Conservation (phyloP, 768 basidiomycete species). For the Auricularia cornea region DNA sequence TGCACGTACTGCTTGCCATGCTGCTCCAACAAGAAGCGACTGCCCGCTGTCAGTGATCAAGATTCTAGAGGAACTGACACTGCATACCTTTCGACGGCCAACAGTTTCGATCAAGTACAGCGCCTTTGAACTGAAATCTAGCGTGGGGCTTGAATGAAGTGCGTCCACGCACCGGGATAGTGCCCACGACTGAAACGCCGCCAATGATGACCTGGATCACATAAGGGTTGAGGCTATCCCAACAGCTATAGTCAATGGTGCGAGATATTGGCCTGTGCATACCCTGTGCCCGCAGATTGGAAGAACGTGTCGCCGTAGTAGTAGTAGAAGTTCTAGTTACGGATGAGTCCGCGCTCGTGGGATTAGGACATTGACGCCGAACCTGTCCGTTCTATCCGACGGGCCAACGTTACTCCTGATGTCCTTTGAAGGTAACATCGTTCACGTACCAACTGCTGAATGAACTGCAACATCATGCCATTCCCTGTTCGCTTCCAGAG, state of each 20-base stretch:
- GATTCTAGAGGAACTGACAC: too few species aligned
- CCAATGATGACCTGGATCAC: conserved; percentile 70
- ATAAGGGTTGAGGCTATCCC: conserved; percentile 49
- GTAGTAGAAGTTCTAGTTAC: conserved; percentile 76
- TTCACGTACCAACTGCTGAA: conserved; percentile 47
- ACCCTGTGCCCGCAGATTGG: conserved; percentile 60
- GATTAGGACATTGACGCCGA: too few species aligned
- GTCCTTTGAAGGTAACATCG: background rate
- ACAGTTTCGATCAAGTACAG: conserved; percentile 61
- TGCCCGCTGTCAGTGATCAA: too few species aligned
- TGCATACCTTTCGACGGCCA: conserved; percentile 50
- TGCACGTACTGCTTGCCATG: conserved; percentile 37
- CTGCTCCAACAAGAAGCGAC: conserved; percentile 59
- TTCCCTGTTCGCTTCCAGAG: conserved; percentile 69
- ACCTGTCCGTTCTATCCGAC: background rate
- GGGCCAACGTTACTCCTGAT: background rate
- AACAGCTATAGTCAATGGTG: background rate
- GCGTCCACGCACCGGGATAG: conserved; percentile 38
- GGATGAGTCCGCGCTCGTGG: too few species aligned
- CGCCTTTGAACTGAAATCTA: too few species aligned
- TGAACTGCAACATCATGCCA: conserved; percentile 78
- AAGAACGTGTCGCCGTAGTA: conserved; percentile 81
- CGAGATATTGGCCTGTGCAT: conserved; percentile 12
- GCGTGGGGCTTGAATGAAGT: too few species aligned
- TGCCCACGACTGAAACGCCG: conserved; percentile 64